Evolutionary conservation across 345 rosid genomes (phyloP), one percentile per base, ranked within the genome.

Genomic region (Fremontodendron californicum): DNA sequence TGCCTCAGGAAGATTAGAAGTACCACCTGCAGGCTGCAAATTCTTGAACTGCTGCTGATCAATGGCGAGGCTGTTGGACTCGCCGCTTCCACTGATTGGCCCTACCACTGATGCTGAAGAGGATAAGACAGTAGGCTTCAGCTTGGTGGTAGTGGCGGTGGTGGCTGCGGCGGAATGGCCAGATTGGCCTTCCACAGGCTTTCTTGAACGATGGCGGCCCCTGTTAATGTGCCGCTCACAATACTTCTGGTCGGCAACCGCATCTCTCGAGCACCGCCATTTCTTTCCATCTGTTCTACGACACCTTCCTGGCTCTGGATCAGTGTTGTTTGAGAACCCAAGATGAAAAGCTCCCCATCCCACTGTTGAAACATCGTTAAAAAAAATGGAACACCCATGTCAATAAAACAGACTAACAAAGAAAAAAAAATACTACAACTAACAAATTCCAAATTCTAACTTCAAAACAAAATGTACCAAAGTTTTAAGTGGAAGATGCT

Each of bases 191-290:
- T 95, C 99, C 99, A 95, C 99, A 93, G 97, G 99, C 98, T 95
- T 95, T 95, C 99, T 95, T 95, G 99, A 95, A 93, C 99, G 99
- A 84, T 95, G 98, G 80, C 99, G 99, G 81, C 99, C 98, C 71
- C 99, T 81, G 86, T 95, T 95, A 87, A 95, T 93, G 79, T 95
- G 99, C 72, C 97, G 90, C 85, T 95, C 98, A 55, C 99, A 95
- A 71, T 95, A 95, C 84, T 95, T 95, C 83, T 93, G 98, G 49
- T 92, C 97, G 46, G 92, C 88, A 70, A 93, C 96, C 6, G 94
- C 99, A 51, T 95, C 99, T 84, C 92, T 86, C 1, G 98, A 92
- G 93, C 99, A 95, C 87, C 99, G 93, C 99, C 99, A 95, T 88
- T 95, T 95, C 96, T 95, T 95, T 82, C 99, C 99, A 84, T 95